Conservation (phyloP, 164 flowering plant genomes). For the Umbellularia californica region DNA sequence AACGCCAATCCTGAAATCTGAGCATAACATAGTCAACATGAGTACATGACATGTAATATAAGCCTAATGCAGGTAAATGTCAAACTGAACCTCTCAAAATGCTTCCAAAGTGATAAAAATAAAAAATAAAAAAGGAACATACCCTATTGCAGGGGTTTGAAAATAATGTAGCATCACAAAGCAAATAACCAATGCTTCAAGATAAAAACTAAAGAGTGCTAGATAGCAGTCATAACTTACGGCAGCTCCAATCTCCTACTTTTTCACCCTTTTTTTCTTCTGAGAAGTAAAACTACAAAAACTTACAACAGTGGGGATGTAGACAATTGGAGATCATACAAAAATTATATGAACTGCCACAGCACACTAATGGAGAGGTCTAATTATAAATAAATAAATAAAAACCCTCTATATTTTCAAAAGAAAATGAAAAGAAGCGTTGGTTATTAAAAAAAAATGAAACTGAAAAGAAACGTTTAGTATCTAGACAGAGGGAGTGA, state of each 20-base stretch:
- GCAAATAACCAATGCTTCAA: background rate
- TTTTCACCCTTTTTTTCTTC: background rate
- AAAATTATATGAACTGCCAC: too few species aligned
- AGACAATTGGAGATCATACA: too few species aligned
- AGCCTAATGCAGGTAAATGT: background rate
- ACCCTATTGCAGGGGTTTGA: background rate
- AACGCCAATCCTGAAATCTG: constrained; percentile 48
- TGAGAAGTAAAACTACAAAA: too few species aligned
- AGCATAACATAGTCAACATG: constrained; percentile 4
- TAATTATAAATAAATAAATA: too few species aligned
- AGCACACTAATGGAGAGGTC: too few species aligned
- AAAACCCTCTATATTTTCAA: too few species aligned
- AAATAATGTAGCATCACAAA: background rate
- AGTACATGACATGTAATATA: background rate
- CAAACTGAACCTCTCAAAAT: background rate
- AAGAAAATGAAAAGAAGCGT: too few species aligned
- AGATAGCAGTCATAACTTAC: background rate
- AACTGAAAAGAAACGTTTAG: too few species aligned
- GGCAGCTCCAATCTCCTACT: background rate
- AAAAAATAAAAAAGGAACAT: background rate
- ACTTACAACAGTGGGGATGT: too few species aligned
- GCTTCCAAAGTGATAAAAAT: background rate
- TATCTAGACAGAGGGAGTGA: too few species aligned
- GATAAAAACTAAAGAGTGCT: background rate
- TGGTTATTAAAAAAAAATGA: too few species aligned